Conservation (phyloP, 176 grass and related monocot genomes). For the Triticum timopheevii region DNA sequence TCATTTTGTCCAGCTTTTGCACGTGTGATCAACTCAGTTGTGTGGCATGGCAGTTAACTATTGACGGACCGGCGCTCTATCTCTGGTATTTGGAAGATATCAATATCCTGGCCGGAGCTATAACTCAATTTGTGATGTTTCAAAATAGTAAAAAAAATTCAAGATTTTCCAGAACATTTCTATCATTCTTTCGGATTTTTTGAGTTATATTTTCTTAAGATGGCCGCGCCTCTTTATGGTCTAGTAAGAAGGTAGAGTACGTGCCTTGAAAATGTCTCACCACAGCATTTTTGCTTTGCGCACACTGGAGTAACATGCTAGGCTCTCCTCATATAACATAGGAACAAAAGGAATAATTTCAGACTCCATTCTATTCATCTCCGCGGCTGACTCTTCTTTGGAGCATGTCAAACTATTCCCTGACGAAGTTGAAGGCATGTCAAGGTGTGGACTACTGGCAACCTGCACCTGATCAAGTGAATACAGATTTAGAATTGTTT, state of each 20-base stretch:
- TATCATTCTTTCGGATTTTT: too few relatives aligned
- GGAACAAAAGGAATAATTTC: background rate
- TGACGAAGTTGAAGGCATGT: background rate
- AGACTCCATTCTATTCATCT: background rate
- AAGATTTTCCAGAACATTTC: too few relatives aligned
- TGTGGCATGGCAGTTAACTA: too few relatives aligned
- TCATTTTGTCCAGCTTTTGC: too few relatives aligned
- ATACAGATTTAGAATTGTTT: background rate
- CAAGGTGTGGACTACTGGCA: background rate
- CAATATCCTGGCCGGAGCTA: too few relatives aligned
- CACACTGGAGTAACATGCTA: background rate
- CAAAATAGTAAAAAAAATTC: too few relatives aligned
- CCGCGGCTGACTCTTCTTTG: background rate
- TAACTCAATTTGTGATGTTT: too few relatives aligned
- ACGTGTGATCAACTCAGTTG: too few relatives aligned
- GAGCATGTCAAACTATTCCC: background rate
- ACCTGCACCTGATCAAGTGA: background rate
- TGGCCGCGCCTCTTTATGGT: too few relatives aligned
- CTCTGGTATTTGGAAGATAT: too few relatives aligned
- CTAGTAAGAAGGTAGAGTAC: background rate
- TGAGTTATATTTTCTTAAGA: too few relatives aligned
- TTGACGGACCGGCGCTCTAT: too few relatives aligned
- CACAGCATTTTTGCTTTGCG: background rate
- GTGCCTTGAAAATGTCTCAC: background rate
- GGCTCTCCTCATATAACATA: background rate